Percentiles rank a stretch among this genome's conserved stretches.
Evolutionary conservation across 257 asterid species (phyloP).

Genomic region (Agastache rugosa): DNA sequence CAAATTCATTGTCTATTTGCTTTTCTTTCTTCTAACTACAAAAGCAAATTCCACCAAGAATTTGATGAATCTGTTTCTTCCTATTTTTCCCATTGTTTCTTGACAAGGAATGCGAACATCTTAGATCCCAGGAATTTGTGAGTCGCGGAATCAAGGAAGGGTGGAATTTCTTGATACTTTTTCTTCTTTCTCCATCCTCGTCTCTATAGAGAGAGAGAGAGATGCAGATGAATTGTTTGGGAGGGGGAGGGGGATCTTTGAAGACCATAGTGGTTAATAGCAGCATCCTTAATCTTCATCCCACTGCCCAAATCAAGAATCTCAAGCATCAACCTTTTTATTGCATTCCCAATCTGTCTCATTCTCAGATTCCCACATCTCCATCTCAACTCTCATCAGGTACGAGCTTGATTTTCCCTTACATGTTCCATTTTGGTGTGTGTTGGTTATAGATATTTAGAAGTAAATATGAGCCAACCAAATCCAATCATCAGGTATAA

Average conservation of each 20-base stretch:
- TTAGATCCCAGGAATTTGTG: slow-evolving; percentile 32
- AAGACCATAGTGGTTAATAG: slow-evolving; percentile 30
- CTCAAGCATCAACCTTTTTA: slow-evolving; percentile 40
- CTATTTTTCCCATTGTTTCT: neutral
- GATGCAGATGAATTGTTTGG: slow-evolving; percentile 47
- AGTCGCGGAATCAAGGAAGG: slow-evolving; percentile 17
- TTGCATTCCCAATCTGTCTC: slow-evolving; percentile 42
- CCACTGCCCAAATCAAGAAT: slow-evolving; percentile 43
- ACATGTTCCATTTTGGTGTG: neutral
- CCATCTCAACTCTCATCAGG: slow-evolving; percentile 46
- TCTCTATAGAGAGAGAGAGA: slow-evolving; percentile 20
- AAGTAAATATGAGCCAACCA: neutral
- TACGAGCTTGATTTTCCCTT: slow-evolving; percentile 26
- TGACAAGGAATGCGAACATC: slow-evolving; percentile 1
- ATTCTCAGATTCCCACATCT: slow-evolving; percentile 33
- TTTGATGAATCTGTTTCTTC: slow-evolving; percentile 3
- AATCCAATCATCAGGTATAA: neutral
- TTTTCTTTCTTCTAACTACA: neutral
- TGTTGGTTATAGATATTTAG: slow-evolving; percentile 1
- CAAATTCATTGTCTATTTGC: slow-evolving; percentile 18
- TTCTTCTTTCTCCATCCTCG: slow-evolving; percentile 31
- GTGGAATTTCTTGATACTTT: slow-evolving; percentile 6
- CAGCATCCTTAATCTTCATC: slow-evolving; percentile 32
- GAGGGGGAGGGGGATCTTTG: slow-evolving; percentile 34
- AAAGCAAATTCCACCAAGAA: slow-evolving; percentile 23